A percentile compares a stretch with the other conserved stretches of the same genome.
Evolutionary conservation across 176 grass and related monocot species (phyloP).

Genomic region (Elaeis guineensis): DNA sequence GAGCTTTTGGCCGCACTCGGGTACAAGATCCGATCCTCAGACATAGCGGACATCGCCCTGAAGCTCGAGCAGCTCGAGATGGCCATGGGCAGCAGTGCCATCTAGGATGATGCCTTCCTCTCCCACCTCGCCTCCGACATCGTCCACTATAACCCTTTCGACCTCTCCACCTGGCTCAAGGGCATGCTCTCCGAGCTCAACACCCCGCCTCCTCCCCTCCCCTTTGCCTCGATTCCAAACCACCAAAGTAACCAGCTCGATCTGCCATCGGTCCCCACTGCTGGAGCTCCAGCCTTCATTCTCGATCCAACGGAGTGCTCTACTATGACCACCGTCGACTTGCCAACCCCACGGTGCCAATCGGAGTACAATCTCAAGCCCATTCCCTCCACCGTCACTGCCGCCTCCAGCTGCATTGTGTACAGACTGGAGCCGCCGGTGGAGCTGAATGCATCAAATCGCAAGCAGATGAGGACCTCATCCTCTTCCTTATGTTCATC

Average conservation of each 20-base stretch:
- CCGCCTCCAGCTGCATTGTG: constrained; percentile 3
- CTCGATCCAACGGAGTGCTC: no score
- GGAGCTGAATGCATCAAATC: constrained; percentile 28
- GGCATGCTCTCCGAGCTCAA: no score
- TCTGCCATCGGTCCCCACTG: no score
- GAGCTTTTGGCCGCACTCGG: constrained; percentile 81
- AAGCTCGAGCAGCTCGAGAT: constrained; percentile 99
- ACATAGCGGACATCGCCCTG: constrained; percentile 93
- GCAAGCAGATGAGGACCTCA: constrained; percentile 77
- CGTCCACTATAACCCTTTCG: constrained; percentile 85
- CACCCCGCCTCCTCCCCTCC: no score
- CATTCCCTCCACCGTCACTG: constrained; percentile 13
- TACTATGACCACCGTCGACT: constrained; percentile 16
- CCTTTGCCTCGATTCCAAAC: no score
- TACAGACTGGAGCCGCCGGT: constrained; percentile 7
- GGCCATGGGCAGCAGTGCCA: constrained; percentile 38
- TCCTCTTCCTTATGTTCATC: constrained; percentile 67
- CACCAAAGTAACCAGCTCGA: no score
- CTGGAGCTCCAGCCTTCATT: no score
- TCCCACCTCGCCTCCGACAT: constrained; percentile 64
- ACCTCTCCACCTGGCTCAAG: constrained; percentile 65
- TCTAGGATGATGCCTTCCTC: background rate
- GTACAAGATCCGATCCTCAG: constrained; percentile 86
- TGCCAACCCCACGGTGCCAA: no score
- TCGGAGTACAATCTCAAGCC: constrained; percentile 30